Percentiles rank a stretch among this genome's conserved stretches.
Evolutionary conservation across 148 eudicot species (phyloP).

Genomic region (Drosera capensis): DNA sequence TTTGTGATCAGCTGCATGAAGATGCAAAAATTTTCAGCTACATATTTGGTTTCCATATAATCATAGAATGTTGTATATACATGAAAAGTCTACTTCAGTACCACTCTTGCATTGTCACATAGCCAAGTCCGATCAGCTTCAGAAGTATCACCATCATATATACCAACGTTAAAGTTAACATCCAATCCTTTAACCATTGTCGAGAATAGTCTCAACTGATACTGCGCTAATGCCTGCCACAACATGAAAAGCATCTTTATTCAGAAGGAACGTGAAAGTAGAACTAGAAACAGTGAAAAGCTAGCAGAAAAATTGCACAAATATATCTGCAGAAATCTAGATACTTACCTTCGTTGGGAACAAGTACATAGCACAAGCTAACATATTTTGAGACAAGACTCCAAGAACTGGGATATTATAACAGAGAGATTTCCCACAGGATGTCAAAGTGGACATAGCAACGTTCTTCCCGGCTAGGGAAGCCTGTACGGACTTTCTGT

Average conservation of each 20-base stretch:
- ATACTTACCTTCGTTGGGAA: slow-evolving; percentile 79
- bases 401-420: slow-evolving; percentile 88
- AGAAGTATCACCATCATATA: slow-evolving; percentile 95
- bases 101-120: slow-evolving; percentile 80
- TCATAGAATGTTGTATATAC: neutral
- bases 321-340: neutral
- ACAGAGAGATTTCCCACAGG: slow-evolving; percentile 99
- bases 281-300: neutral
- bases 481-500: slow-evolving; percentile 77
- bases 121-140: slow-evolving; percentile 55
- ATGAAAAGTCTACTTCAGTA: slow-evolving; percentile 17
- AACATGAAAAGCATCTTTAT: slow-evolving; percentile 5
- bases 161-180: slow-evolving; percentile 47
- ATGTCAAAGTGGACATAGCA: slow-evolving; percentile 83
- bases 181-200: slow-evolving; percentile 33
- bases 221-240: slow-evolving; percentile 95
- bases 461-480: slow-evolving; percentile 77
- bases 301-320: too few relatives aligned
- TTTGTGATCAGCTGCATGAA: slow-evolving; percentile 85
- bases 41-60: neutral
- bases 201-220: slow-evolving; percentile 65
- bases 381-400: slow-evolving; percentile 42
- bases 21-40: slow-evolving; percentile 7
- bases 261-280: neutral
- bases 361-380: slow-evolving; percentile 76